phyloP scores from a whole-genome alignment of 148 eudicot genomes.

The Rhododendron vialii region DNA sequence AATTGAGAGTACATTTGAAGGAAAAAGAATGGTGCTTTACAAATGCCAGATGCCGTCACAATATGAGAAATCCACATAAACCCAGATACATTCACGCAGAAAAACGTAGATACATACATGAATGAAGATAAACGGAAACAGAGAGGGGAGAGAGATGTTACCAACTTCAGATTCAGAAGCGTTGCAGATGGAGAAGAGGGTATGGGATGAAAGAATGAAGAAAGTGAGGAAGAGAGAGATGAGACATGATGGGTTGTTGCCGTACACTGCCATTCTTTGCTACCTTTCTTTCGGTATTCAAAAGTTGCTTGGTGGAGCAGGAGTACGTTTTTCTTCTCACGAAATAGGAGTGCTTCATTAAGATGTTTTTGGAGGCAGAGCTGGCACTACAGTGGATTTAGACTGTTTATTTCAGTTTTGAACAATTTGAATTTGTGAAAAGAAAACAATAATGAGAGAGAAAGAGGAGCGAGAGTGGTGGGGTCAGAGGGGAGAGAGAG shows the following conservation, averaged over 20 bases:
- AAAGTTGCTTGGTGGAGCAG: neutral
- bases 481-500: no score
- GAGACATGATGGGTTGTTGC: neutral
- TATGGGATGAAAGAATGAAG: slow-evolving; percentile 11
- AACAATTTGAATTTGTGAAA: no score
- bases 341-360: no score
- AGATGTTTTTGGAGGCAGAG: no score
- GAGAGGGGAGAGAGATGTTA: neutral
- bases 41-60: neutral
- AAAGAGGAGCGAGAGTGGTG: no score
- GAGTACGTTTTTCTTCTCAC: neutral
- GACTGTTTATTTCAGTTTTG: no score
- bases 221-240: neutral
- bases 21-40: neutral
- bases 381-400: no score
- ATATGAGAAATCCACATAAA: neutral
- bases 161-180: slow-evolving; percentile 18
- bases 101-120: neutral
- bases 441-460: no score
- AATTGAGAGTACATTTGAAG: no score
- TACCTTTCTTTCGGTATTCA: neutral
- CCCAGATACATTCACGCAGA: neutral
- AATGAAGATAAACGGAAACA: neutral
- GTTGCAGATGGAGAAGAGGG: slow-evolving; percentile 3
- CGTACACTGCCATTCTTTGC: neutral